Evolutionary conservation across 2,329 filamentous ascomycete species (phyloP).

Genomic region (Calonectria naviculata): DNA sequence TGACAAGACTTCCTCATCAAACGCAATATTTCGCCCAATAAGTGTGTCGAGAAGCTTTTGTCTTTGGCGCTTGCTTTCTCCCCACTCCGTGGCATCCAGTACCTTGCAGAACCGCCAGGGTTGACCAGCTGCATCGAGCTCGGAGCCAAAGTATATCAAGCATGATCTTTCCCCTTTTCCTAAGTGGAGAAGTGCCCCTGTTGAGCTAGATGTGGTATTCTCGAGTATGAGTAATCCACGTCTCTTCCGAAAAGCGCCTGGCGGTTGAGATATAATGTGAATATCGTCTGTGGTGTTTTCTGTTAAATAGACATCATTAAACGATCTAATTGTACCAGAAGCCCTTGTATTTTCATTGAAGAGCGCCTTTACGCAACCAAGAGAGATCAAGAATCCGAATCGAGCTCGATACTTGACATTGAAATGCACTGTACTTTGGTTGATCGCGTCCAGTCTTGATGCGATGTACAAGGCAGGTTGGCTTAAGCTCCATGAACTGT

Average conservation of each 20-base stretch:
- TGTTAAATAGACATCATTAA: not conserved
- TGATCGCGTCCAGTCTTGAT: not conserved
- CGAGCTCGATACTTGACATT: not conserved
- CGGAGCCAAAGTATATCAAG: not conserved
- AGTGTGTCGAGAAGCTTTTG: not conserved
- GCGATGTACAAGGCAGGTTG: not conserved
- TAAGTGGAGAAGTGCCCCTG: not conserved
- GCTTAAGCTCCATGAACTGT: not conserved
- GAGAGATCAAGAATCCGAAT: not conserved
- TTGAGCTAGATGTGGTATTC: not conserved
- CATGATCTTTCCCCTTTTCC: not conserved
- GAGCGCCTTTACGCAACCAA: not conserved
- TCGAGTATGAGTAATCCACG: not conserved
- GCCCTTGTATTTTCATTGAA: too few species aligned
- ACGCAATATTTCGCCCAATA: not conserved
- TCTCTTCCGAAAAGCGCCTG: not conserved
- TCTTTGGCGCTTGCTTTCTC: not conserved
- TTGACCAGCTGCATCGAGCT: not conserved
- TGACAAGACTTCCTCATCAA: not conserved
- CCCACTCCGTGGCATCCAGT: not conserved
- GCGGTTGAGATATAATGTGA: not conserved
- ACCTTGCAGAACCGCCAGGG: not conserved
- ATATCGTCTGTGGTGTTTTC: not conserved
- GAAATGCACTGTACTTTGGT: not conserved
- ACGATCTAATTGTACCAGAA: not conserved